Conservation (phyloP, 352 stramenopile genomes). For the Phytophthora foliorum region DNA sequence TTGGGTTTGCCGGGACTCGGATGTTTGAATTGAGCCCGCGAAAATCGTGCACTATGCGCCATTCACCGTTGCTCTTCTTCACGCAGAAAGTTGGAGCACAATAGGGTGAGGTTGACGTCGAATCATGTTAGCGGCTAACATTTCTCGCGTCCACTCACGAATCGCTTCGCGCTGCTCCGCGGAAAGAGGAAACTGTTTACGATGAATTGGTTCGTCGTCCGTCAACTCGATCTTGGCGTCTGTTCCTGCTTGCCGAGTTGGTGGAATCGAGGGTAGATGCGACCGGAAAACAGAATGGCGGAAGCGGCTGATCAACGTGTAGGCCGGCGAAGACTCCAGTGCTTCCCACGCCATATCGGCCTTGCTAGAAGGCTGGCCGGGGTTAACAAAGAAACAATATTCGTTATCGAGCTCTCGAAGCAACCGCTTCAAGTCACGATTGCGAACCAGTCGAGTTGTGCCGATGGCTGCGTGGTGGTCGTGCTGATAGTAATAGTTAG, state of each 20-base stretch:
- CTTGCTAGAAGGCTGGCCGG: neutral
- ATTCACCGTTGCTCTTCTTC: conserved; percentile 11
- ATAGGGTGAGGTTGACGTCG: too few relatives aligned
- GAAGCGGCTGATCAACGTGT: too few relatives aligned
- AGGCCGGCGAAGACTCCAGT: neutral
- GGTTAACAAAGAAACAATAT: conserved; percentile 4
- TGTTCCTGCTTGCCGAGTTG: neutral
- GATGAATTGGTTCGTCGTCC: conserved; percentile 2
- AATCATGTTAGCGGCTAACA: too few relatives aligned
- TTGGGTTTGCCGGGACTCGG: conserved; percentile 8
- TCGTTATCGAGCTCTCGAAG: conserved; percentile 8
- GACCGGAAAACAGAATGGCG: conserved; percentile 3
- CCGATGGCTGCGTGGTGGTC: too few relatives aligned
- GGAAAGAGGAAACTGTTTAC: too few relatives aligned
- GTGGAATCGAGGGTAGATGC: neutral
- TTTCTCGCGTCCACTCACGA: too few relatives aligned
- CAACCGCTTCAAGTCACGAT: neutral
- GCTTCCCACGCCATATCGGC: conserved; percentile 2
- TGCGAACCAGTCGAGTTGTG: too few relatives aligned
- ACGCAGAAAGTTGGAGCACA: conserved; percentile 13
- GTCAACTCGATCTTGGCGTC: conserved; percentile 6
- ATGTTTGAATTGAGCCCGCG: conserved; percentile 8
- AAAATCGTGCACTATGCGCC: conserved; percentile 13
- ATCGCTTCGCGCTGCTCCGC: neutral
- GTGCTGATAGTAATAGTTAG: too few relatives aligned